Percentiles rank a stretch among this genome's conserved stretches.
These are phyloP conservation scores for Malus domestica DNA, from an alignment of 306 rosid genomes.

Conservation along the genomic window ASM211411v1 NC_041794.1:198001-198500, in stretches of 20 bases:
- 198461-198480: neutral
- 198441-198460: neutral
- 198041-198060: conserved; percentile 8
- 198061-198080: neutral
- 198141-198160: neutral
- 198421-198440: neutral
- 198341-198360: neutral
- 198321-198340: neutral
- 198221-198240: conserved; percentile 6
- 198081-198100: neutral
- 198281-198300: neutral
- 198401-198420: neutral
- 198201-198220: neutral
- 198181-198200: neutral
- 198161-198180: neutral
- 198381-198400: neutral
- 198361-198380: neutral
- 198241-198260: conserved; percentile 11
- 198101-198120: neutral
- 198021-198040: neutral
- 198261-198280: conserved; percentile 24
- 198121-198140: neutral
- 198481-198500: neutral
- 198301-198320: neutral
- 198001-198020: conserved; percentile 59